Percentiles rank a stretch among this genome's conserved stretches.
Evolutionary conservation across 2,329 filamentous ascomycete genomes (phyloP).

Genomic region (Ceratocystis eucalypticola): DNA sequence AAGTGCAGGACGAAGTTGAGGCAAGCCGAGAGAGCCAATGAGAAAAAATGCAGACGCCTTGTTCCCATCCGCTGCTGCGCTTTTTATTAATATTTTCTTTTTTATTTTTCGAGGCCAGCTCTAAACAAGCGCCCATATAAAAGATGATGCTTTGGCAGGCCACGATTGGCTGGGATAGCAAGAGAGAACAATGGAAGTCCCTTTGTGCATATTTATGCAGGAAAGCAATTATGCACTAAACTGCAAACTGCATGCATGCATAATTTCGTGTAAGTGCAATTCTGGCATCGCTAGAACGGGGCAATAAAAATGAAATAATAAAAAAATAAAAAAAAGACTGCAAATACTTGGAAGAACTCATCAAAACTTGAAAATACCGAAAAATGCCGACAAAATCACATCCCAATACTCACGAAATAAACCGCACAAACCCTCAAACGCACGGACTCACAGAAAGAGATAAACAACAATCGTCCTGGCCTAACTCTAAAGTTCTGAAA

Average conservation of each 20-base stretch:
- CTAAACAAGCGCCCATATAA: not conserved
- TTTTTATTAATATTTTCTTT: not conserved
- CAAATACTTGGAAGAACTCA: too few species aligned
- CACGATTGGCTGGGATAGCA: not conserved
- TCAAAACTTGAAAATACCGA: too few species aligned
- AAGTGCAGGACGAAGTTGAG: not conserved
- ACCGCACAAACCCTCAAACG: not conserved
- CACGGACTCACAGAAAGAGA: not conserved
- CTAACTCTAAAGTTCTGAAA: slow-evolving; percentile 5
- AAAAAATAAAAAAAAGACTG: not conserved
- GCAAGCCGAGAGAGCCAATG: not conserved
- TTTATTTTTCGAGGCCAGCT: not conserved
- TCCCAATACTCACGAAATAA: not conserved
- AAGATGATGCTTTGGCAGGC: not conserved
- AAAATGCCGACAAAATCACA: too few species aligned
- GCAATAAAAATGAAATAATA: not conserved
- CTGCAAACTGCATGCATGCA: not conserved
- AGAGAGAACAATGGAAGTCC: not conserved
- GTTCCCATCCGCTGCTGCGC: too few species aligned
- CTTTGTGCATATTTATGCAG: not conserved
- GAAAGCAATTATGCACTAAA: not conserved
- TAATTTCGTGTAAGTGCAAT: not conserved
- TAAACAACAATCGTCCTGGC: slow-evolving; percentile 1
- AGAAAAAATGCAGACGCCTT: not conserved
- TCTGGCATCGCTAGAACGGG: not conserved